Evolutionary conservation across 495 filamentous ascomycete species (phyloP).

Genomic region (Penicillium simplicissimum): DNA sequence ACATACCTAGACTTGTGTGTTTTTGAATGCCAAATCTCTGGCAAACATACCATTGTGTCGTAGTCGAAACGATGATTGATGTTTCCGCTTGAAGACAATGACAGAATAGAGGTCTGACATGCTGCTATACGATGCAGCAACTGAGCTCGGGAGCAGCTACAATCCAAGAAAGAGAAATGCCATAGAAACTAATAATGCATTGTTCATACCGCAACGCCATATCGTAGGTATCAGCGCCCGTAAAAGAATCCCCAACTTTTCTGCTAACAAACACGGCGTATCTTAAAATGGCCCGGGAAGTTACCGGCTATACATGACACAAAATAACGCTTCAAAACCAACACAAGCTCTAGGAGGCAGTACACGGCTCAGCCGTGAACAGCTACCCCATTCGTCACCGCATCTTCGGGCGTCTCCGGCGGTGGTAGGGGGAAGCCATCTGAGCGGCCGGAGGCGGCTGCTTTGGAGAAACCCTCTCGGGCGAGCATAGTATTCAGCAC

Average conservation of each 20-base stretch:
- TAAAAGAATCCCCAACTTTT: conserved; percentile 19
- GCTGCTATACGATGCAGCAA: neutral
- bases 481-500: conserved; percentile 87
- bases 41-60: no score
- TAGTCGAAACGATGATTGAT: no score
- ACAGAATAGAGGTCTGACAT: neutral
- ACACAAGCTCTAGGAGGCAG: neutral
- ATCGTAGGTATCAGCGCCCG: conserved; percentile 22
- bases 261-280: conserved; percentile 8
- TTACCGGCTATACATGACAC: conserved; percentile 24
- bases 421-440: conserved; percentile 49
- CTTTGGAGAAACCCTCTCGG: conserved; percentile 68
- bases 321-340: conserved; percentile 15
- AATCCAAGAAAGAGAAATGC: neutral
- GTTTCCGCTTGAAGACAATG: no score
- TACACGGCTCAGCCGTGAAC: neutral
- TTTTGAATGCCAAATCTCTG: neutral
- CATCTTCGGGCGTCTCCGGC: conserved; percentile 34
- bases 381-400: conserved; percentile 21
- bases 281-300: conserved; percentile 9
- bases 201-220: conserved; percentile 32
- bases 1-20: neutral
- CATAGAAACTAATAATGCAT: conserved; percentile 18
- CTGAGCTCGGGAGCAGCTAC: neutral
- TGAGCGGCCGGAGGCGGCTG: conserved; percentile 37